Evolutionary conservation across 441 rosid genomes (phyloP), one percentile per base, ranked within the genome.

Genomic region (California macrophylla): DNA sequence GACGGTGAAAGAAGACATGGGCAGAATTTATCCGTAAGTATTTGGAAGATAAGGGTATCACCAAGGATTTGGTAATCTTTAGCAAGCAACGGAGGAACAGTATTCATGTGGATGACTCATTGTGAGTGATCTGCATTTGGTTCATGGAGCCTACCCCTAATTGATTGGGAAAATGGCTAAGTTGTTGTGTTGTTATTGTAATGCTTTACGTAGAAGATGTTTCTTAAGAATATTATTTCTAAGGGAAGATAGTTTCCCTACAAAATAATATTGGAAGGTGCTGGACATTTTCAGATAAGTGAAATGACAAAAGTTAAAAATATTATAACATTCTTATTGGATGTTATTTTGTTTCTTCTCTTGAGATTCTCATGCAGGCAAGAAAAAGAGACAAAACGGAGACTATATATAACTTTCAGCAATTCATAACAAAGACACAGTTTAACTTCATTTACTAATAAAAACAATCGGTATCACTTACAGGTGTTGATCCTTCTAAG

Each of bases 401-500:
- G 63, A 60, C 8, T 21, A 3, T 7, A 15, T 54, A 20, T 54
- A 54, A 54, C 26, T 54, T 21, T 0, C 24, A 21, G 25, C 61
- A 54, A 54, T 54, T 16, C 58, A 7, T 15, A 50, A 54, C 15
- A 24, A 24, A 26, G 32, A 60, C 3, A 52, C 2, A 12, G 0
- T 24, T 5, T 13, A 60, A 24, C 12, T 23, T 13, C 25, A 5
- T 20, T 26, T 60, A 60, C 18, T 25, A 12, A 12, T 24, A 26
- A 10, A 12, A 25, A 24, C 8, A 24, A 60, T 1, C 32, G 60
- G n/a, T 13, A 69, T 70, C 72, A 84, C 97, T 87, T 86, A 96
- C 99, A 1, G 89, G 97, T 21, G 86, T 86, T 71, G 89, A 85
- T 78, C 98, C 98, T 87, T 96, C 99, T 71, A 96, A 82, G 21